Evolutionary conservation across 2,329 filamentous ascomycete genomes (phyloP), one percentile per base, ranked within the genome.

Genomic region (Emmonsia crescens): DNA sequence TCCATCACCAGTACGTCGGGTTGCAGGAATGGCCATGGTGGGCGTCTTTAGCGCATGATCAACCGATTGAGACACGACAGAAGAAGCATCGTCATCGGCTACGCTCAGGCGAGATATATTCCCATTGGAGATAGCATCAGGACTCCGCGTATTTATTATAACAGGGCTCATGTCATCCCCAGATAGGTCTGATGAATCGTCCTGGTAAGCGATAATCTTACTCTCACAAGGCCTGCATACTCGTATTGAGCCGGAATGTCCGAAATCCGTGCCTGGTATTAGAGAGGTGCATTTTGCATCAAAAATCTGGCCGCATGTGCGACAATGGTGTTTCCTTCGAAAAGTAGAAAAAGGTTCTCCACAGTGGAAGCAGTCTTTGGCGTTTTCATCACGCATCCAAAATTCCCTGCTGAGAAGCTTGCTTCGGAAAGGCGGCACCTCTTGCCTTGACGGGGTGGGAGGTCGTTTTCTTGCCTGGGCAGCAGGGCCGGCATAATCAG

Each of bases 351-450:
- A 99, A 1, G 89, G 83, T 62, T 90, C 88, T 52, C 90, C 90
- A 69, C 94, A 99, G 52, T 90, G 84, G 72, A 96, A 99, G 71
- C 94, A 99, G 69, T 96, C 93, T 72, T 96, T 97, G 63, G 93
- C 95, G 65, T 95, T 96, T 71, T 97, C 94, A 72, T 99, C 94
- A 63, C 91, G 89, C 94, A 99, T 99, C 94, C 93, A 97, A 68
- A 96, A 97, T 68, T 97, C 92, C 70, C 92, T 94, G 72, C 89
- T 96, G 54, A 97, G 78, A 8, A 99, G 87, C 70, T 93, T 91
- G 69, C 90, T 89, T 64, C 88, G 85, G 80, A 96, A 88, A 67
- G 89, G 87, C 57, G 78, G 77, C 60, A 82, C 71, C 64, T 75
- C 75, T 61, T 73, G 69, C 38, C 71, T 72, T 60, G 60, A 67